Evolutionary conservation across 2,329 filamentous ascomycete species (phyloP), one percentile per base, ranked within the genome.

Genomic region (Diaporthe velutina): DNA sequence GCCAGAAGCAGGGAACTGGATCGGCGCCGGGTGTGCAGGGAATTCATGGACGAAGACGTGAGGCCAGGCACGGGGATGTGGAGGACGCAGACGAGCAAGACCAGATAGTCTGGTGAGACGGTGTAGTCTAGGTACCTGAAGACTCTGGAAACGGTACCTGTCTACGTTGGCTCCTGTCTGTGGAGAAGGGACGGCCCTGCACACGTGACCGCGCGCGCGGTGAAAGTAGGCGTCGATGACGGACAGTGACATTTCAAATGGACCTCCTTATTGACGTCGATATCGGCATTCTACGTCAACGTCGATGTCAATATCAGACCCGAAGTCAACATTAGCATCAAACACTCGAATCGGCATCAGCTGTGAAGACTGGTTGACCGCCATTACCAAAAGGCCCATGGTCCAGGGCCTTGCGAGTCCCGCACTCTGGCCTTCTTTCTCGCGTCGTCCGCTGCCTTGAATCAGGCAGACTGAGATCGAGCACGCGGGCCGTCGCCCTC

Each of bases 151-250:
- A 57, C 54, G 30, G 55, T 25, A 22, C 17, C 54, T 33, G 28
- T 38, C 35, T 38, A 6, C 35, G 35, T 38, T 10, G 35, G n/a
- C n/a, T n/a, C n/a, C n/a, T n/a, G n/a, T n/a, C 35, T 42, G 40
- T 42, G 40, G 13, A 4, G 40, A 15, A 15, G 17, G 40, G 40
- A 19, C 40, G 19, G 42, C 19, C 25, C 19, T 12, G 28, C 13
- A 45, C 64, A 67, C 64, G 64, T 67, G 64, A 67, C 33, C 38
- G 64, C 45, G 64, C 45, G 50, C 50, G 38, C 33, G 55, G 55
- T 17, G n/a, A n/a, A n/a, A n/a, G 35, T 10, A 60, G 55, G 30
- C 33, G 55, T 38, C 19, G 38, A 42, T 12, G 55, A 30, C n/a
- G 38, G 58, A 48, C 58, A 64, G 60, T 64, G 40, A 22, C 25